phyloP scores from a whole-genome alignment of 108 stramenopile genomes.

The Cyclotella cryptica region DNA sequence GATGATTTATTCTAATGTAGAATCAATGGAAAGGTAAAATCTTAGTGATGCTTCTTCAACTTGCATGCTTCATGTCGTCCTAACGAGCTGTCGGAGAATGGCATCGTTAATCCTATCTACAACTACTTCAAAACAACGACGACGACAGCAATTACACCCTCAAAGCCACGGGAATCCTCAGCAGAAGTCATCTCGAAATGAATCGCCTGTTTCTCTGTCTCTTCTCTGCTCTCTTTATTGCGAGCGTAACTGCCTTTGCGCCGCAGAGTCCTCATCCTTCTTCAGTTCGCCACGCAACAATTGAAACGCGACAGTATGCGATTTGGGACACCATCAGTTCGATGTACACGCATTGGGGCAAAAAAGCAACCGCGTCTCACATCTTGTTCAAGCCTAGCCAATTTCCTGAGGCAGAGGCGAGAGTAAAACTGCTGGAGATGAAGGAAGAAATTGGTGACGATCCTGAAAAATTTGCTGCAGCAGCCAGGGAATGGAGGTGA shows the following conservation, averaged over 20 bases:
- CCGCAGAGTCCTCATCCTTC: constrained; percentile 12
- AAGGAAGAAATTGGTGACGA: constrained; percentile 54
- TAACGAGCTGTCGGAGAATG: too few relatives aligned
- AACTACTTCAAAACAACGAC: too few relatives aligned
- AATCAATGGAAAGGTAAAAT: too few relatives aligned
- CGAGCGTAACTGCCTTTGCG: constrained; percentile 40
- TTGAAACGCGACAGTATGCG: constrained; percentile 29
- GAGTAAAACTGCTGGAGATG: constrained; percentile 46
- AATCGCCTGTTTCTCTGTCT: constrained; percentile 38
- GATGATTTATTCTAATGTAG: too few relatives aligned
- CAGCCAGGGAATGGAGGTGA: constrained; percentile 52
- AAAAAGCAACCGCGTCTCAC: constrained; percentile 60
- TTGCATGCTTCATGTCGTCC: too few relatives aligned
- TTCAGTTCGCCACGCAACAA: constrained; percentile 15
- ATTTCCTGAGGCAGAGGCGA: constrained; percentile 51
- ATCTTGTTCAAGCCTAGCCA: constrained; percentile 56
- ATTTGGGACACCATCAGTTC: constrained; percentile 47
- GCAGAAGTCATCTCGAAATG: constrained; percentile 11
- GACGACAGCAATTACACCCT: too few relatives aligned
- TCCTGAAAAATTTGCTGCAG: constrained; percentile 59
- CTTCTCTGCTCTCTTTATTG: constrained; percentile 29
- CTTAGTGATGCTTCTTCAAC: too few relatives aligned
- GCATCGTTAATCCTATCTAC: too few relatives aligned
- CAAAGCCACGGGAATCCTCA: too few relatives aligned
- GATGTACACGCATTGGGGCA: constrained; percentile 55